Conservation (phyloP, 352 stramenopile species). For the Phytophthora pistaciae region DNA sequence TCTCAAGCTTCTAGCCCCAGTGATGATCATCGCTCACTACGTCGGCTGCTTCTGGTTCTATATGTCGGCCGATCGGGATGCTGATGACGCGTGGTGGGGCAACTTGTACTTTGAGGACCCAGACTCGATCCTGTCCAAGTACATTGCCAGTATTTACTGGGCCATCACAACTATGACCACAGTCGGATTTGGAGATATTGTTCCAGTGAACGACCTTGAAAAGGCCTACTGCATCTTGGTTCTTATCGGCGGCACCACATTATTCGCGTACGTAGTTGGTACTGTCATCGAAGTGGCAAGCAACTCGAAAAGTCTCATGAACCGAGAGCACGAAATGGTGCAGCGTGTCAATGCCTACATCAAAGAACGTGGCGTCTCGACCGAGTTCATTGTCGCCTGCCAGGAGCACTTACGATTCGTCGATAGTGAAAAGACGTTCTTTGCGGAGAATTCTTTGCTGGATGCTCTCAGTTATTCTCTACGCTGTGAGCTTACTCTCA, state of each 20-base stretch:
- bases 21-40: slow-evolving; percentile 82
- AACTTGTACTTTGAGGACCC: slow-evolving; percentile 64
- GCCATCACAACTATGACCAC: slow-evolving; percentile 89
- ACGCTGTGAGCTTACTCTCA: slow-evolving; percentile 71
- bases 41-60: slow-evolving; percentile 89
- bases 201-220: slow-evolving; percentile 75
- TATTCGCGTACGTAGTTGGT: slow-evolving; percentile 86
- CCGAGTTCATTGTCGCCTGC: slow-evolving; percentile 73
- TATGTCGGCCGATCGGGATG: slow-evolving; percentile 59
- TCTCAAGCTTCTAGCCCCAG: slow-evolving; percentile 74
- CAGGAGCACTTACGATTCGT: slow-evolving; percentile 81
- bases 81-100: slow-evolving; percentile 65
- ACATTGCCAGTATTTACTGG: slow-evolving; percentile 89
- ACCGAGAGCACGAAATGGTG: slow-evolving; percentile 76
- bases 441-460: slow-evolving; percentile 67
- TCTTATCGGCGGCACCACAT: slow-evolving; percentile 81
- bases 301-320: slow-evolving; percentile 83
- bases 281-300: slow-evolving; percentile 85
- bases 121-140: slow-evolving; percentile 64
- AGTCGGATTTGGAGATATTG: slow-evolving; percentile 89
- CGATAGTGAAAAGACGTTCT: slow-evolving; percentile 78
- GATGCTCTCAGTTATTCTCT: slow-evolving; percentile 74
- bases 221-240: slow-evolving; percentile 85
- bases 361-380: slow-evolving; percentile 78
- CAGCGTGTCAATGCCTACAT: slow-evolving; percentile 82